phyloP scores from a whole-genome alignment of 75 land plant genomes.

The Cunninghamia lanceolata region DNA sequence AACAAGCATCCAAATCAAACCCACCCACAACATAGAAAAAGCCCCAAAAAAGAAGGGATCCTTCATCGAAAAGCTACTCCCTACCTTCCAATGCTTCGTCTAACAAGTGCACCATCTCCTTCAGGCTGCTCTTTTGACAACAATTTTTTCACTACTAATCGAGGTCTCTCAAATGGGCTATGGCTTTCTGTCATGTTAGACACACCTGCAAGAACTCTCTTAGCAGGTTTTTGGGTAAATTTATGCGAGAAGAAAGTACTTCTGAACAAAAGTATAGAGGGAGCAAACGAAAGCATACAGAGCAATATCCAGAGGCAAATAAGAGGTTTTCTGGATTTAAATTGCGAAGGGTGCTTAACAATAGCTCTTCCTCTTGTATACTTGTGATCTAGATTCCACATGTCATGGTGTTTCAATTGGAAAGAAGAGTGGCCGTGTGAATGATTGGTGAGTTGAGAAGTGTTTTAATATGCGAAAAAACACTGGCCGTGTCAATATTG shows the following conservation, averaged over 20 bases:
- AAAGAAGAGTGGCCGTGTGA: too few species aligned
- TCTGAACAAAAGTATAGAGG: too few species aligned
- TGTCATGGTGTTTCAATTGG: too few species aligned
- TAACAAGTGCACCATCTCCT: conserved; percentile 75
- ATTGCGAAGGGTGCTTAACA: too few species aligned
- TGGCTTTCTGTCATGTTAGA: not conserved
- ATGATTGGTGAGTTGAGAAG: too few species aligned
- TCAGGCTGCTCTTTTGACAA: conserved; percentile 67
- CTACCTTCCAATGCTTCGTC: conserved; percentile 90
- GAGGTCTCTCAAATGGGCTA: conserved; percentile 33
- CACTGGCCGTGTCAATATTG: too few species aligned
- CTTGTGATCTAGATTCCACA: too few species aligned
- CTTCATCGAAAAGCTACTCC: not conserved
- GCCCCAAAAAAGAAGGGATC: not conserved
- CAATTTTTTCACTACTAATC: conserved; percentile 53
- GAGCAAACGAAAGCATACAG: too few species aligned
- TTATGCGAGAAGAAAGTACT: not conserved
- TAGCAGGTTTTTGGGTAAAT: not conserved
- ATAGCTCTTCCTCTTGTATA: too few species aligned
- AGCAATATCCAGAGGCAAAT: too few species aligned
- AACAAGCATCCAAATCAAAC: not conserved
- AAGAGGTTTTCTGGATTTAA: too few species aligned
- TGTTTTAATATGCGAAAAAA: too few species aligned
- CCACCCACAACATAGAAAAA: not conserved
- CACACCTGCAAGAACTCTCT: not conserved